phyloP scores from a whole-genome alignment of 140 eudicot genomes.

The Cichorium intybus region DNA sequence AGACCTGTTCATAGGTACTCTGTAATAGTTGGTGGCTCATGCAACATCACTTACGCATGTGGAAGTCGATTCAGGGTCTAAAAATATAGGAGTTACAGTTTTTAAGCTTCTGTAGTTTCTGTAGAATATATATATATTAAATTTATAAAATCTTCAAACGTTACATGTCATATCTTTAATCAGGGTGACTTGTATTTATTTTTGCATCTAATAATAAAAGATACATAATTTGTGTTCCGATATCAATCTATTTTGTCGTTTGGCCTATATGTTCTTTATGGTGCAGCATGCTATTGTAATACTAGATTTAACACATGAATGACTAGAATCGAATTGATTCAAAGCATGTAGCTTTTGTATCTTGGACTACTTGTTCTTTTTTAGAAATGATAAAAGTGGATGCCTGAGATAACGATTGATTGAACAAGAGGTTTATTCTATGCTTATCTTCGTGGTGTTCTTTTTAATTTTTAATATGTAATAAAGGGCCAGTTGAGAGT shows the following conservation, averaged over 20 bases:
- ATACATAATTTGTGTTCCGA: conserved; percentile 2
- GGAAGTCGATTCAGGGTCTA: conserved; percentile 47
- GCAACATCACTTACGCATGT: conserved; percentile 59
- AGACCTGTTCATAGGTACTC: conserved; percentile 61
- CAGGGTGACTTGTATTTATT: neutral
- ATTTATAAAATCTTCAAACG: conserved; percentile 6
- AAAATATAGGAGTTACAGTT: conserved; percentile 10
- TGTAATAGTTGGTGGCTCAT: conserved; percentile 42
- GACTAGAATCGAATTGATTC: conserved; percentile 35
- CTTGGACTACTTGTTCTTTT: conserved; percentile 37
- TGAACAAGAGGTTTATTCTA: conserved; percentile 36
- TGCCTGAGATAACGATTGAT: conserved; percentile 37
- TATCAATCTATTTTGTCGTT: neutral
- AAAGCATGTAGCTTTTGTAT: conserved; percentile 33
- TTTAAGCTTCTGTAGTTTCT: conserved; percentile 21
- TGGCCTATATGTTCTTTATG: conserved; percentile 11
- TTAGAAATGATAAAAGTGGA: conserved; percentile 28
- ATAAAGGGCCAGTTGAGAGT: conserved; percentile 10
- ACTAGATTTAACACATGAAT: conserved; percentile 32
- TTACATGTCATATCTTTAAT: too few relatives aligned
- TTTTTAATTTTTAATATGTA: neutral
- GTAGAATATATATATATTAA: conserved; percentile 11
- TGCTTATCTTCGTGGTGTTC: conserved; percentile 32
- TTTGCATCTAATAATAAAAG: conserved; percentile 1
- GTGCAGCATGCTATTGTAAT: conserved; percentile 19